Evolutionary conservation across 108 stramenopile genomes (phyloP), one percentile per base, ranked within the genome.

Genomic region (Discostella stelligeroides): DNA sequence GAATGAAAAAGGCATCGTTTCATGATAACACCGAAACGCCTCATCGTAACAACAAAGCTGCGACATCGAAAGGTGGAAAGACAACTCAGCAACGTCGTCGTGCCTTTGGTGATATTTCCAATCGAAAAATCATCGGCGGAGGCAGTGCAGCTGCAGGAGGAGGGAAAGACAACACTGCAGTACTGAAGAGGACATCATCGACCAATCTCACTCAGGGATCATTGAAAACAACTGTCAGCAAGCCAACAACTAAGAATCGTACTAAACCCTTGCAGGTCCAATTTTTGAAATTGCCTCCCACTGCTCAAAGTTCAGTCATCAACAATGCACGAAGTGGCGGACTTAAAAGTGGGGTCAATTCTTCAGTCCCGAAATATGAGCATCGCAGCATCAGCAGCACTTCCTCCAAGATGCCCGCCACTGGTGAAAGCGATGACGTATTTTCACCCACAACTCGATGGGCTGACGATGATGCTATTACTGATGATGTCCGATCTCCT

Each of bases 81-180:
- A 61, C 70, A 10, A 39, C 53, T 20, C 68, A 68, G 48, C 29
- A 63, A 14, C 75, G 75, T 69, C 75, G 75, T 64, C 68, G 75
- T 20, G 75, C 75, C 48, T 68, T 76, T 45, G 75, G 75, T 18
- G 75, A 76, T 30, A 76, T 76, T 50, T 76, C 75, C 56, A 76
- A 76, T 59, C 68, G 68, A 34, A 70, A 70, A 53, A 41, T 30
- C 8, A 34, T 27, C 29, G 72, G 49, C 7, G 46, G 53, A 14
- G 53, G 53, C 18, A 48, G 51, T 10, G 56, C 40, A 23, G 37
- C 55, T 12, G 54, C 50, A 20, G 42, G 37, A 24, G 47, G 73
- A 37, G n/a, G n/a, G n/a, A 63, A 37, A 28, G 48, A 57, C 14
- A 34, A 39, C 21, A 51, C 51, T 15, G 7, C 42, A 53, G 50